These are phyloP conservation scores for Saccharomyces hybrid DNA, from an alignment of 1,139 yeast species.

Conservation along the genomic window DNA sequence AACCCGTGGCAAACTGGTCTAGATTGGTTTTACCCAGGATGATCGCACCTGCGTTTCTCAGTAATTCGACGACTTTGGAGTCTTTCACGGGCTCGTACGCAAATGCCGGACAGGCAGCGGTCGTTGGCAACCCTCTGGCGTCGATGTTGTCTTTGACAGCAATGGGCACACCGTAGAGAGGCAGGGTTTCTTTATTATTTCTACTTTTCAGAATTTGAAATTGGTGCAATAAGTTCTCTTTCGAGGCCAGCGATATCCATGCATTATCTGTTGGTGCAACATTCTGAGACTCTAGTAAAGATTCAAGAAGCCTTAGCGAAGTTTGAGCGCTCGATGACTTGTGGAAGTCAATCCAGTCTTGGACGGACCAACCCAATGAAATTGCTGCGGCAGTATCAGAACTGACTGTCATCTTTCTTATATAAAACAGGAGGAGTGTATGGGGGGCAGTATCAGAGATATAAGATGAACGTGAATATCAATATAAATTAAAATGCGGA, in stretches of 20 bases:
- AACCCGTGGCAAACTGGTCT: conserved; percentile 95
- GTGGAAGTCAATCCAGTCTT: conserved; percentile 70
- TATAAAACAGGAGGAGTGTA: neutral
- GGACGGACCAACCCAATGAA: conserved; percentile 51
- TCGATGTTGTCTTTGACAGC: conserved; percentile 95
- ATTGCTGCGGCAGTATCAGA: neutral
- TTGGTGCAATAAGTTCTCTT: conserved; percentile 58
- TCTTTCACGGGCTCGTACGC: conserved; percentile 61
- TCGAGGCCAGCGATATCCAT: conserved; percentile 74
- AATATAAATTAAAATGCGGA: neutral
- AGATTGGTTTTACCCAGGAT: conserved; percentile 86
- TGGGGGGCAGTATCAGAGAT: neutral
- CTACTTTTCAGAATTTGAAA: conserved; percentile 69
- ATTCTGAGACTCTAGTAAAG: conserved; percentile 44
- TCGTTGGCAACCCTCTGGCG: conserved; percentile 70
- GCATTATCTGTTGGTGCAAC: conserved; percentile 62
- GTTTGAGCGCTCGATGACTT: conserved; percentile 51
- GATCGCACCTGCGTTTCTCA: conserved; percentile 82
- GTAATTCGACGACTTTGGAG: conserved; percentile 61
- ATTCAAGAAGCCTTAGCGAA: conserved; percentile 46
- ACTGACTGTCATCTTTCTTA: conserved; percentile 4
- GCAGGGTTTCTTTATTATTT: conserved; percentile 40
- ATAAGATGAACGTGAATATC: neutral
- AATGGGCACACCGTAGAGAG: conserved; percentile 79
- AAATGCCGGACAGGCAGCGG: conserved; percentile 92